A percentile compares a stretch with the other conserved stretches of the same genome.
phyloP scores from a whole-genome alignment of 1,139 yeast genomes.

The Blastobotrys buckinghamii region DNA sequence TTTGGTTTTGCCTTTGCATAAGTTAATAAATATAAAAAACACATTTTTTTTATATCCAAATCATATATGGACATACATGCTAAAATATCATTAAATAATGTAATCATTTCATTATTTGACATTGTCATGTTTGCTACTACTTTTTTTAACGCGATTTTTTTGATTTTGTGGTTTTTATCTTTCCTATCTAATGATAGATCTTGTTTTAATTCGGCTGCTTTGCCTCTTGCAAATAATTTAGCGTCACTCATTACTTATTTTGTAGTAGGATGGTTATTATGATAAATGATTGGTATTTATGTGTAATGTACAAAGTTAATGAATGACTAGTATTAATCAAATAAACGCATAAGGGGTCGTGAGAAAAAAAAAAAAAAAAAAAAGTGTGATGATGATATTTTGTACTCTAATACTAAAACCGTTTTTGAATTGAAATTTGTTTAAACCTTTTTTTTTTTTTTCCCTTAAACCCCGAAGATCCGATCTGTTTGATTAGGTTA shows the following conservation, averaged over 20 bases:
- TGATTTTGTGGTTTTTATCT: slow-evolving; percentile 40
- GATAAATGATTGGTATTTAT: too few relatives aligned
- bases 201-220: slow-evolving; percentile 49
- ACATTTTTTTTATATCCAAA: slow-evolving; percentile 64
- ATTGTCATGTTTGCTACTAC: slow-evolving; percentile 78
- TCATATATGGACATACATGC: slow-evolving; percentile 58
- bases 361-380: background rate
- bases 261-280: too few relatives aligned
- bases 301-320: too few relatives aligned
- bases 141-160: slow-evolving; percentile 63
- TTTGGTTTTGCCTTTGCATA: slow-evolving; percentile 58
- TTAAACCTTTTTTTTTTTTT: too few relatives aligned
- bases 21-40: slow-evolving; percentile 47
- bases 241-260: slow-evolving; percentile 32
- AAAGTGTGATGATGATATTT: too few relatives aligned
- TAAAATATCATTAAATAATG: slow-evolving; percentile 61
- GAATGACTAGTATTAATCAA: too few relatives aligned
- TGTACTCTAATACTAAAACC: too few relatives aligned
- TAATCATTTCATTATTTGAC: slow-evolving; percentile 71
- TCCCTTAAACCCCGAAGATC: too few relatives aligned
- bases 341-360: background rate
- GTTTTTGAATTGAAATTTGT: too few relatives aligned
- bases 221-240: slow-evolving; percentile 30
- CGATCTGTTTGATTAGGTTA: too few relatives aligned
- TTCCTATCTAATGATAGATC: slow-evolving; percentile 53